Base-by-base conservation (phyloP, 495 filamentous ascomycete species). In the Penicillium fimorum region DNA sequence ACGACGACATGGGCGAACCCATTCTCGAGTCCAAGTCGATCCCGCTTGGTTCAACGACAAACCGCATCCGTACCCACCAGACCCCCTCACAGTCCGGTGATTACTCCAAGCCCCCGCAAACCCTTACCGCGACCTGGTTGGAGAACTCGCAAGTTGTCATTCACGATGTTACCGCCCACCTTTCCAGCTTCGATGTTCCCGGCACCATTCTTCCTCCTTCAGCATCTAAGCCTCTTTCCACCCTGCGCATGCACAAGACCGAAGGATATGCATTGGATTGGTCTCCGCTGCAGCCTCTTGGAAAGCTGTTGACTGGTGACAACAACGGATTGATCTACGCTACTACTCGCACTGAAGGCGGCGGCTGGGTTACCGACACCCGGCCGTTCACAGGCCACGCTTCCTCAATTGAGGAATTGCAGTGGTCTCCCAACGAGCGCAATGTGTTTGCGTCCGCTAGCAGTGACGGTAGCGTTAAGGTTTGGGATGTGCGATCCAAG, bases 211-310 rank as follows among this genome's bases (percentile, higher is more conserved):
- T 96, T 54, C 85, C 87, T 3, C 84, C 91, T 2, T 85, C 88
- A 47, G 87, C 92, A 55, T 92, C 87, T 58, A 94, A 94, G 68
- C 90, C 94, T 25, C 69, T 94, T 22, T 87, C 82, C 45, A 96
- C 91, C 12, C 86, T 97, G 55, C 84, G 87, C 56, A 90, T 93
- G 71, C 94, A 98, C 79, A 92, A 89, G 73, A 76, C 85, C 9
- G 94, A 98, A 76, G 94, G 94, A 44, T 98, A 97, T 66, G 94
- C 90, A 0, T 71, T 98, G 13, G 94, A 96, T 68, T 98, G 94
- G 94, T 96, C 91, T 27, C 87, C 88, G 0, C 74, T 89, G 11
- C 79, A 90, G 29, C 80, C 84, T 0, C 72, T 81, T 35, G 92
- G 92, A 35, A 95, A 93, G 71, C 85, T 98, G 4, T 69, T 95